Evolutionary conservation across 2,329 filamentous ascomycete species (phyloP).

Genomic region (Ceratocystis alfenasii): DNA sequence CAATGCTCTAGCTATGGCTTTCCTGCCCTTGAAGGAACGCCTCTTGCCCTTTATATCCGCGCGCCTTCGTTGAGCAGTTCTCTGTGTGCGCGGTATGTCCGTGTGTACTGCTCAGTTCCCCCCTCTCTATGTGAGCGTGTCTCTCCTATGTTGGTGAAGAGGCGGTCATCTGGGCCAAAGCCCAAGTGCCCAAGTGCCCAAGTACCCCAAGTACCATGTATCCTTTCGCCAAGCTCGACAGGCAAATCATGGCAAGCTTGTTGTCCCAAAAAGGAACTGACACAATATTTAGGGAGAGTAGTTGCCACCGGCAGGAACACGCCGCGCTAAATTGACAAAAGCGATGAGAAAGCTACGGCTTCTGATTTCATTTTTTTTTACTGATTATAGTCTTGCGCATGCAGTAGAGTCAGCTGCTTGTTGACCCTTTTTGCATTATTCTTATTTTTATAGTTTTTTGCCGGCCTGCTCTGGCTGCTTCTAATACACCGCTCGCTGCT

Average conservation of each 20-base stretch:
- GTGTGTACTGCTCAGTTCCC: not conserved
- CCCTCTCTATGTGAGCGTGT: not conserved
- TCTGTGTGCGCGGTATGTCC: not conserved
- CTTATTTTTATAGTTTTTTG: not conserved
- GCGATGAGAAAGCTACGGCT: not conserved
- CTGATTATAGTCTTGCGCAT: conserved; percentile 2
- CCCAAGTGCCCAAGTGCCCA: conserved; percentile 1
- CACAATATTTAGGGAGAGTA: conserved; percentile 6
- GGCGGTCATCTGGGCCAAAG: not conserved
- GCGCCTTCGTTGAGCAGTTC: not conserved
- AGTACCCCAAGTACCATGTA: not conserved
- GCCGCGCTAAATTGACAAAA: not conserved
- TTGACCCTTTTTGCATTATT: not conserved
- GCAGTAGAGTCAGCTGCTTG: not conserved
- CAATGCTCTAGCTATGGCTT: not conserved
- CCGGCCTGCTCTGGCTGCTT: not conserved
- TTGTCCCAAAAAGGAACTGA: conserved; percentile 9
- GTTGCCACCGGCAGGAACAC: conserved; percentile 10
- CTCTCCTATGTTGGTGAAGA: not conserved
- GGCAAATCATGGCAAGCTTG: not conserved
- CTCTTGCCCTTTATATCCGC: not conserved
- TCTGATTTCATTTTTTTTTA: not conserved
- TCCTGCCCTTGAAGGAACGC: not conserved
- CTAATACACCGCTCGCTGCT: conserved; percentile 3
- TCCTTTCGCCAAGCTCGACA: not conserved